phyloP scores from a whole-genome alignment of 371 early-diverging fungal species.

The Mortierella sp. region DNA sequence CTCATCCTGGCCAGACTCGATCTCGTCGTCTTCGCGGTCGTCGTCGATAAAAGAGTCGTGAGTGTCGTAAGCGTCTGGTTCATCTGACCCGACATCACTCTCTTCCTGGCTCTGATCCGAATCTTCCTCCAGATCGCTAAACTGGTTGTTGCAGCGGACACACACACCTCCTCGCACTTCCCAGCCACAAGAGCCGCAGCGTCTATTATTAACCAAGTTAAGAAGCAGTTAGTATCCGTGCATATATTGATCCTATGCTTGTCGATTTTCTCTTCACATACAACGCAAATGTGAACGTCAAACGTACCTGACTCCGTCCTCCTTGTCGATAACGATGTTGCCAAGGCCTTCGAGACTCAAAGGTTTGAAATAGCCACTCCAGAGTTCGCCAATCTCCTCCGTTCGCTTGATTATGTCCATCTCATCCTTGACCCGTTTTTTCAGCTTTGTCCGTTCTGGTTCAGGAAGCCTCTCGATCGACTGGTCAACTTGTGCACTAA shows the following conservation, averaged over 20 bases:
- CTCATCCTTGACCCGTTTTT: constrained; percentile 32
- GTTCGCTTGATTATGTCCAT: constrained; percentile 29
- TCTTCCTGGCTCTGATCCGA: constrained; percentile 46
- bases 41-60: constrained; percentile 57
- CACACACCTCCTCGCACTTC: constrained; percentile 45
- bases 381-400: constrained; percentile 34
- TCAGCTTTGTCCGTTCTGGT: constrained; percentile 29
- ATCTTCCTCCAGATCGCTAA: constrained; percentile 40
- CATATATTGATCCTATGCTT: not conserved
- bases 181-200: constrained; percentile 53
- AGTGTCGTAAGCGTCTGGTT: constrained; percentile 49
- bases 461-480: constrained; percentile 35
- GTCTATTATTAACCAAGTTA: constrained; percentile 23
- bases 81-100: constrained; percentile 34
- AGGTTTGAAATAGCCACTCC: constrained; percentile 41
- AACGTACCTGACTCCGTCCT: constrained; percentile 53
- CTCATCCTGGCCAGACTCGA: constrained; percentile 10
- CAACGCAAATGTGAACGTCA: not conserved
- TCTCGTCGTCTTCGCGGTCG: constrained; percentile 8
- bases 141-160: constrained; percentile 33
- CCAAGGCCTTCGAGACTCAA: constrained; percentile 25
- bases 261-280: not conserved
- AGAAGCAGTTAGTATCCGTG: not conserved
- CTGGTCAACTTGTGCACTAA: constrained; percentile 55
- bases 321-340: constrained; percentile 33